Conservation (phyloP, 257 asterid genomes). For the Verbascum thapsus region DNA sequence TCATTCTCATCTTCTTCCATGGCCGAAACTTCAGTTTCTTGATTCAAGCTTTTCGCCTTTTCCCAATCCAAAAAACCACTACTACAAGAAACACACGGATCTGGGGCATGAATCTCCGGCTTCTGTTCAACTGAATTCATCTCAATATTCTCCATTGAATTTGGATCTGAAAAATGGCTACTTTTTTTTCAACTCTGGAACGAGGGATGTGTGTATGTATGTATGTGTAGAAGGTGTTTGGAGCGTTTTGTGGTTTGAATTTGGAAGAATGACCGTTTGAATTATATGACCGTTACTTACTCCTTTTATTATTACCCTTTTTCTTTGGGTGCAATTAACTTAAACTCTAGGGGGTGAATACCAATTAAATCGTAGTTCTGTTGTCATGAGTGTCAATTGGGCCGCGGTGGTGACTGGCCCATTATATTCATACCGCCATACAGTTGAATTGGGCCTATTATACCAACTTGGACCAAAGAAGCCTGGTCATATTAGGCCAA, state of each 20-base stretch:
- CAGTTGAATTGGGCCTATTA: too few species aligned
- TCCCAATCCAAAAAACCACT: slow-evolving; percentile 40
- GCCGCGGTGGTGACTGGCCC: too few species aligned
- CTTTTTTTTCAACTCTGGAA: slow-evolving; percentile 28
- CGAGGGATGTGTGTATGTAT: background rate
- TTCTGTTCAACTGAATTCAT: slow-evolving; percentile 33
- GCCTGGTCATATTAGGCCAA: too few species aligned
- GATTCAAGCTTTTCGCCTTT: slow-evolving; percentile 33
- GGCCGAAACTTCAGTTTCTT: slow-evolving; percentile 47
- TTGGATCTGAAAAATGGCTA: slow-evolving; percentile 5
- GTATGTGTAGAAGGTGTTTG: background rate
- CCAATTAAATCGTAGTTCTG: too few species aligned
- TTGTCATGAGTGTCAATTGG: too few species aligned
- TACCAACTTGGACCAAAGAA: too few species aligned
- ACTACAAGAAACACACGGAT: slow-evolving; percentile 33
- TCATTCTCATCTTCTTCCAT: slow-evolving; percentile 61
- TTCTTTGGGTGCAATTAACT: too few species aligned
- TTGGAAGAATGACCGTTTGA: slow-evolving; percentile 27
- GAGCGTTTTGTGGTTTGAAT: slow-evolving; percentile 35
- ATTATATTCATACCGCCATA: too few species aligned
- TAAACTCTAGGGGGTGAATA: too few species aligned
- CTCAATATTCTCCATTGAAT: slow-evolving; percentile 48
- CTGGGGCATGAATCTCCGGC: slow-evolving; percentile 41
- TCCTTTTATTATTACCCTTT: slow-evolving; percentile 3
- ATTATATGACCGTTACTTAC: slow-evolving; percentile 36